These are phyloP conservation scores for Eimeria maxima DNA, from an alignment of 169 alveolate species.

Conservation along the genomic window DNA sequence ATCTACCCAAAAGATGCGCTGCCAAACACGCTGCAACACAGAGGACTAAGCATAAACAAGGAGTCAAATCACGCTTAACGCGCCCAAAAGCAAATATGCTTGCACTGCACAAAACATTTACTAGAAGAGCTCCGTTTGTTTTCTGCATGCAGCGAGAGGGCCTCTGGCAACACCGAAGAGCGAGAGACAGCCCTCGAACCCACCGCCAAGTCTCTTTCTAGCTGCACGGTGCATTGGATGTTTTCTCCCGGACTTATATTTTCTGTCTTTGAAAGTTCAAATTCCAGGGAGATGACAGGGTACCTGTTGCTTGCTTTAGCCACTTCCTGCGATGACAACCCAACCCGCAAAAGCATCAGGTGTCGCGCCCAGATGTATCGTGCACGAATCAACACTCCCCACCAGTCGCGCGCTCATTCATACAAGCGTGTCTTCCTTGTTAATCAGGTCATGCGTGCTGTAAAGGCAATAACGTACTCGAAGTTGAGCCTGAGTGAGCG, in stretches of 20 bases:
- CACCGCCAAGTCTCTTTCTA: conserved; percentile 86
- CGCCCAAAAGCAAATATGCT: neutral
- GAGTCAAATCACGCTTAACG: conserved; percentile 35
- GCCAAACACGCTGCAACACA: neutral
- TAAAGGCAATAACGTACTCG: neutral
- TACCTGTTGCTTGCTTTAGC: conserved; percentile 95
- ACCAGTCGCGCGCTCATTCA: neutral
- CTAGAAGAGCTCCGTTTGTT: neutral
- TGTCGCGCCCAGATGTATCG: neutral
- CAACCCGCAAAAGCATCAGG: conserved; percentile 11
- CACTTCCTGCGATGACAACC: conserved; percentile 83
- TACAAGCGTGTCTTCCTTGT: neutral
- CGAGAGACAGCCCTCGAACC: conserved; percentile 2
- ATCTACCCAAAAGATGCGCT: neutral
- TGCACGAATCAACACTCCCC: neutral
- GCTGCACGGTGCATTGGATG: conserved; percentile 80
- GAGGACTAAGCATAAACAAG: neutral
- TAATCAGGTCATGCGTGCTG: neutral
- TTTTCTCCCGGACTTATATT: conserved; percentile 77
- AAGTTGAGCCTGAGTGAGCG: conserved; percentile 91
- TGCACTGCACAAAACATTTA: neutral
- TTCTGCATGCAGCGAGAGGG: neutral
- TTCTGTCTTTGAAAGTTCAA: conserved; percentile 68
- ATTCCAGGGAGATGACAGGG: conserved; percentile 91
- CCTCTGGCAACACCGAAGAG: neutral